Evolutionary conservation across 306 rosid genomes (phyloP).

Genomic region (Prunus salicina): DNA sequence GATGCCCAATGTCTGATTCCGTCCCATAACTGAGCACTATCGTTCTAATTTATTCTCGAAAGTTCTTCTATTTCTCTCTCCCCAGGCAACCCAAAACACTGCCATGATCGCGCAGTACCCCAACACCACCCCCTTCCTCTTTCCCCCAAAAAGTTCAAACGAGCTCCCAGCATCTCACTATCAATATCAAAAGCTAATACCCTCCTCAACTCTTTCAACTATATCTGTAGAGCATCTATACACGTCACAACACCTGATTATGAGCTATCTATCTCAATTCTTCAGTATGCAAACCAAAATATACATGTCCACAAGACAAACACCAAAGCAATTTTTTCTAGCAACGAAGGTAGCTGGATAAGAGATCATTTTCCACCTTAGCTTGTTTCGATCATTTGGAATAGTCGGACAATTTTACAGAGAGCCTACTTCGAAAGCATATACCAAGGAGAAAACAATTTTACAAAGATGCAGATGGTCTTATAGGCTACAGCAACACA

Average conservation of each 20-base stretch:
- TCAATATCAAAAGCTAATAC: not conserved
- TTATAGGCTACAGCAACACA: not conserved
- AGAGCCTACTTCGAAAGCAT: not conserved
- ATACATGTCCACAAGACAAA: not conserved
- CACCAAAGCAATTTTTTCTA: not conserved
- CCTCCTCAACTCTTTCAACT: not conserved
- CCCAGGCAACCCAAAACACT: too few species aligned
- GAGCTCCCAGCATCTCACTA: not conserved
- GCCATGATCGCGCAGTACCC: too few species aligned
- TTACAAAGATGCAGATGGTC: not conserved
- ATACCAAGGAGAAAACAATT: not conserved
- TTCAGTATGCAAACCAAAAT: not conserved
- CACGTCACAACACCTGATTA: not conserved
- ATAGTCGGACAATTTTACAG: not conserved
- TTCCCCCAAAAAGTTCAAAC: too few species aligned
- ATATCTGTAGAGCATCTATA: not conserved
- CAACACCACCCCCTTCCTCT: too few species aligned
- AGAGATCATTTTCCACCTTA: not conserved
- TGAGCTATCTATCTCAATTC: not conserved
- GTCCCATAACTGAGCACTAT: too few species aligned
- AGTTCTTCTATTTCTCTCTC: too few species aligned
- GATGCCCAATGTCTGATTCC: too few species aligned
- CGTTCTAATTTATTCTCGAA: too few species aligned
- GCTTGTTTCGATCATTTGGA: not conserved
- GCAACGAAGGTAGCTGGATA: not conserved